These are phyloP conservation scores for Scenedesmus sp. DNA, from an alignment of 163 green algal species.

Conservation along the genomic window DNA sequence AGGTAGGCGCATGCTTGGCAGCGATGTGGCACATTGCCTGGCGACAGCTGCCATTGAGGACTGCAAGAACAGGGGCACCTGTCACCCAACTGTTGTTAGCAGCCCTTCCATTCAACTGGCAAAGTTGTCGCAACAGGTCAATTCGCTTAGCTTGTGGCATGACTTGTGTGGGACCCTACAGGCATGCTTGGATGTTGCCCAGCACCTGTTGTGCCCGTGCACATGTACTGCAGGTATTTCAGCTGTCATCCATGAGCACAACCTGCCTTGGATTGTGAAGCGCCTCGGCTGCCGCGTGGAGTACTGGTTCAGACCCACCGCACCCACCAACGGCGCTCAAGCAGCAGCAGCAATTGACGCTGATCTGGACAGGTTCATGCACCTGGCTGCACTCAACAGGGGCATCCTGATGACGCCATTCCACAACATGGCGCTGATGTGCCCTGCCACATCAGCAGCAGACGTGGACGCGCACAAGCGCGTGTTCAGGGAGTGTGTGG, in stretches of 20 bases:
- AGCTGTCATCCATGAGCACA: neutral
- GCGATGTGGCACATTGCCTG: neutral
- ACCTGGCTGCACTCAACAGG: constrained; percentile 26
- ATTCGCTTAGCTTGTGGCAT: too few species aligned
- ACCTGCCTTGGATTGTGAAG: constrained; percentile 11
- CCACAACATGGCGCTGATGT: constrained; percentile 39
- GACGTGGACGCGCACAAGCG: neutral
- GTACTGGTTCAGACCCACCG: neutral
- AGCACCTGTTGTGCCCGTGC: neutral
- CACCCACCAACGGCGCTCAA: neutral
- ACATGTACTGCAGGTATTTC: neutral
- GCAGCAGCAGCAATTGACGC: neutral
- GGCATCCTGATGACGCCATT: constrained; percentile 33
- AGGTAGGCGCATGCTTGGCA: neutral
- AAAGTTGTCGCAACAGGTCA: too few species aligned
- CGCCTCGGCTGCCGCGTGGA: constrained; percentile 27
- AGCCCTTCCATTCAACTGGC: too few species aligned
- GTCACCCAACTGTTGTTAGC: neutral
- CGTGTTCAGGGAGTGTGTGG: constrained; percentile 8
- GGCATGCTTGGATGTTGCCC: neutral
- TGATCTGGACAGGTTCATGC: constrained; percentile 4
- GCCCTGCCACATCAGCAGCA: neutral
- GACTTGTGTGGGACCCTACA: too few species aligned
- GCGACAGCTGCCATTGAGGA: too few species aligned
- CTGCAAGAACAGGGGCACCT: too few species aligned